These are phyloP conservation scores for Butyriboletus loyo DNA, from an alignment of 768 basidiomycete genomes.

Conservation along the genomic window DNA sequence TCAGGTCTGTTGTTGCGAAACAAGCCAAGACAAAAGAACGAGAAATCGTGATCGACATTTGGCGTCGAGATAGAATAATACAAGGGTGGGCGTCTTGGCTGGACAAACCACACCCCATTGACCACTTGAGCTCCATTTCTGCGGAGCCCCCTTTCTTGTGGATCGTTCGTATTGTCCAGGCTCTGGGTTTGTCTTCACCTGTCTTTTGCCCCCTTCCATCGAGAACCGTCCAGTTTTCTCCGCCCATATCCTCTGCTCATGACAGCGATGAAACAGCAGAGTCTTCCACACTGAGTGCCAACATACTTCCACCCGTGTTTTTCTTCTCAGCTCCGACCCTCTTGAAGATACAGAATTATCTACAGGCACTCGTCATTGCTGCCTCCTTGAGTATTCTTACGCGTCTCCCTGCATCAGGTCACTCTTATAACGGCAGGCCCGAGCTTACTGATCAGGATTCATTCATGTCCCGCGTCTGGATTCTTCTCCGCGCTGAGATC, in stretches of 20 bases:
- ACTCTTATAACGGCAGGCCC: constrained; percentile 5
- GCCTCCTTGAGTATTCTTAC: constrained; percentile 59
- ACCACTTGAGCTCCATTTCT: constrained; percentile 10
- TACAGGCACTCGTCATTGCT: constrained; percentile 67
- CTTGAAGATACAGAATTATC: constrained; percentile 60
- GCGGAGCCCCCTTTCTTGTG: constrained; percentile 33
- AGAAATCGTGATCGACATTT: constrained; percentile 49
- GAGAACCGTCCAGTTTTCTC: constrained; percentile 9
- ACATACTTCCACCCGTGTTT: constrained; percentile 62
- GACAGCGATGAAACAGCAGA: not conserved
- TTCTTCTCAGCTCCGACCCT: constrained; percentile 56
- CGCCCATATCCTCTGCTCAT: not conserved
- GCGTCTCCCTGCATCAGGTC: constrained; percentile 33
- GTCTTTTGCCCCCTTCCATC: constrained; percentile 32
- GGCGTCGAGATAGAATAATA: constrained; percentile 35
- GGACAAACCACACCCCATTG: not conserved
- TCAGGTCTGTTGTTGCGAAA: constrained; percentile 44
- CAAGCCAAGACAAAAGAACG: constrained; percentile 58
- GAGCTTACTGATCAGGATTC: constrained; percentile 21
- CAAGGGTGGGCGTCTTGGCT: constrained; percentile 28
- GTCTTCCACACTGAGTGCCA: constrained; percentile 17
- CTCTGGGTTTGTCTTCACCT: constrained; percentile 45
- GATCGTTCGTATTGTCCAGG: constrained; percentile 47
- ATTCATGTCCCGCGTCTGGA: constrained; percentile 64
- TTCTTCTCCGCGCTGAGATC: constrained; percentile 58